Percentiles rank a stretch among this genome's conserved stretches.
Conservation (phyloP, 108 stramenopile genomes). For the Hondaea fermentalgiana region DNA sequence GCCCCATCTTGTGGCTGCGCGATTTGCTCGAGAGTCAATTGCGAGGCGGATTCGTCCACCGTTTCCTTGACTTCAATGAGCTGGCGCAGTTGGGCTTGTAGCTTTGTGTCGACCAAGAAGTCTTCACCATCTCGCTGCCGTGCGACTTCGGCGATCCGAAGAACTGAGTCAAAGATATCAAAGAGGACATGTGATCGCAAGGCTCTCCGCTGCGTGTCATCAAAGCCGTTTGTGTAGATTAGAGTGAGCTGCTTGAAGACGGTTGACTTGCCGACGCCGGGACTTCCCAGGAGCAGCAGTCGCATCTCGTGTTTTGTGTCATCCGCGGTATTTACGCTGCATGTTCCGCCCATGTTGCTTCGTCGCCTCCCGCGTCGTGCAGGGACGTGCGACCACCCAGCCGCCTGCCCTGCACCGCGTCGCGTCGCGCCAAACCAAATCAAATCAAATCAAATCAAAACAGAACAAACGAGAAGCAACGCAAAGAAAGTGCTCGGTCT, state of each 20-base stretch:
- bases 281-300: neutral
- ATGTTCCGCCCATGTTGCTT: neutral
- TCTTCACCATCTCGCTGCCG: neutral
- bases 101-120: neutral
- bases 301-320: neutral
- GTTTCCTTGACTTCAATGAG: neutral
- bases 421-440: too few species aligned
- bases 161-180: neutral
- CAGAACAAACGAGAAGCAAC: too few species aligned
- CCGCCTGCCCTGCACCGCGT: too few species aligned
- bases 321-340: neutral
- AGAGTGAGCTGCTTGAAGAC: slow-evolving; percentile 7
- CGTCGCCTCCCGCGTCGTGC: too few species aligned
- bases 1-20: neutral
- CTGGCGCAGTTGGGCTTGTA: neutral
- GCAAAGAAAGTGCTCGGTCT: too few species aligned
- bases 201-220: neutral
- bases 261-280: neutral
- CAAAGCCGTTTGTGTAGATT: neutral
- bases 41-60: neutral
- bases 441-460: too few species aligned
- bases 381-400: too few species aligned
- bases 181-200: neutral
- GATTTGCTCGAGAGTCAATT: too few species aligned
- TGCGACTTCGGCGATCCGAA: neutral